These are phyloP conservation scores for Panaeolus cyanescens DNA, from an alignment of 768 basidiomycete genomes.

Conservation along the genomic window DNA sequence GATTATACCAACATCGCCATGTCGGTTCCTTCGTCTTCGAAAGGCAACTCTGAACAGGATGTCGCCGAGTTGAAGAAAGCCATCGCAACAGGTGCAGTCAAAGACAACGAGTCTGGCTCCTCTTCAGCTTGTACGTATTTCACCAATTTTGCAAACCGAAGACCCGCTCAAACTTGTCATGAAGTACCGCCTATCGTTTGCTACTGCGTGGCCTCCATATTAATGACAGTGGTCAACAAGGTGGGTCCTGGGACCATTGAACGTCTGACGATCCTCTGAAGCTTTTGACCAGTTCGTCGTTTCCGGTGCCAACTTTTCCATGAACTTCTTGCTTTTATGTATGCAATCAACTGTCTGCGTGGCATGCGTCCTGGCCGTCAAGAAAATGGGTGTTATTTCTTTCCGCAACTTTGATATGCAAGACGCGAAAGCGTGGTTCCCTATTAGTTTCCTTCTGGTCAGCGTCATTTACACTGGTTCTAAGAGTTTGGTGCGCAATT, in stretches of 20 bases:
- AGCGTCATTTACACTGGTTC: constrained; percentile 97
- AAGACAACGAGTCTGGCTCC: constrained; percentile 17
- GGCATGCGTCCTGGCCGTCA: constrained; percentile 70
- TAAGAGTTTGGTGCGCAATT: constrained; percentile 82
- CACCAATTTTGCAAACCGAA: neutral
- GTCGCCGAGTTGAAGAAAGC: constrained; percentile 36
- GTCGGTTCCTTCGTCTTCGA: constrained; percentile 6
- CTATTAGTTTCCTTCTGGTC: constrained; percentile 90
- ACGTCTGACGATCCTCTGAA: neutral
- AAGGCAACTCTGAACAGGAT: constrained; percentile 22
- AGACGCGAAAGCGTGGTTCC: constrained; percentile 93
- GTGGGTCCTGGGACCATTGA: constrained; percentile 38
- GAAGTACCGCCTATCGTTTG: constrained; percentile 80
- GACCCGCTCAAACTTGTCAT: constrained; percentile 25
- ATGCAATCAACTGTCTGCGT: constrained; percentile 92
- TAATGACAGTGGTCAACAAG: constrained; percentile 98
- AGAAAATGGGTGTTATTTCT: constrained; percentile 75
- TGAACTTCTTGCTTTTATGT: constrained; percentile 93
- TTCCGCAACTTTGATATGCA: constrained; percentile 81
- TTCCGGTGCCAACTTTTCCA: constrained; percentile 89
- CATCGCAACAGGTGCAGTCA: constrained; percentile 33
- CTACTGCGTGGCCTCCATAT: constrained; percentile 90
- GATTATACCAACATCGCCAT: neutral
- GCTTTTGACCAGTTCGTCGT: constrained; percentile 77
- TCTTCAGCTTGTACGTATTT: constrained; percentile 25